Percentiles rank a stretch among this genome's conserved stretches.
Evolutionary conservation across 2,329 filamentous ascomycete species (phyloP).

Genomic region (Penicillium hordei): DNA sequence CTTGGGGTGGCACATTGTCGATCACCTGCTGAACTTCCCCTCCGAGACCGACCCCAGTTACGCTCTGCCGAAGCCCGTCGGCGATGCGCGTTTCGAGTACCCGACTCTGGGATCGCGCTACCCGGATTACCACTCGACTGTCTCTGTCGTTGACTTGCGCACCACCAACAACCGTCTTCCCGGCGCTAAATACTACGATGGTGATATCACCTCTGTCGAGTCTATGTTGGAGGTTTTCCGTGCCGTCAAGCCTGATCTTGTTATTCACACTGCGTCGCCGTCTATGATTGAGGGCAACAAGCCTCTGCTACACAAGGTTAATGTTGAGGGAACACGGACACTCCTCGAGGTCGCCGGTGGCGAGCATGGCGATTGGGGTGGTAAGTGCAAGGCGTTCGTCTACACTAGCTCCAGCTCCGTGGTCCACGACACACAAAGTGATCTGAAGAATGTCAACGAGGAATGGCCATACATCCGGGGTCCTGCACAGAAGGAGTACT

Average conservation of each 20-base stretch:
- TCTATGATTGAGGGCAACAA: slow-evolving; percentile 53
- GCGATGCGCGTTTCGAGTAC: slow-evolving; percentile 39
- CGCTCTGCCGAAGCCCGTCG: slow-evolving; percentile 37
- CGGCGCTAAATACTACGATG: slow-evolving; percentile 68
- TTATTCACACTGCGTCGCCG: slow-evolving; percentile 88
- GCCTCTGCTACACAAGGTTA: slow-evolving; percentile 73
- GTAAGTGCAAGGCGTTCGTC: slow-evolving; percentile 68
- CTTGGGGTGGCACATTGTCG: slow-evolving; percentile 78
- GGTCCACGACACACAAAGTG: slow-evolving; percentile 74
- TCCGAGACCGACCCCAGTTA: slow-evolving; percentile 45
- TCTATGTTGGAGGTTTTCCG: slow-evolving; percentile 64
- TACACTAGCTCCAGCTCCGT: slow-evolving; percentile 90
- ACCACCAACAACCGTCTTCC: slow-evolving; percentile 66
- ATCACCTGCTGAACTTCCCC: slow-evolving; percentile 65
- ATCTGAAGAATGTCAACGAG: slow-evolving; percentile 84
- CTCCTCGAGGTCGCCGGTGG: slow-evolving; percentile 69
- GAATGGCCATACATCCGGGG: slow-evolving; percentile 73
- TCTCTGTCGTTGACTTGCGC: slow-evolving; percentile 71
- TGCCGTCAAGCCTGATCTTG: slow-evolving; percentile 70
- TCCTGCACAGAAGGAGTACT: slow-evolving; percentile 72
- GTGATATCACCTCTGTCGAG: slow-evolving; percentile 70
- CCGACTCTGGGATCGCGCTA: slow-evolving; percentile 42
- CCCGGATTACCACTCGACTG: slow-evolving; percentile 49
- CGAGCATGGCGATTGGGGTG: slow-evolving; percentile 62
- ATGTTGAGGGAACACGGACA: slow-evolving; percentile 79